phyloP scores from a whole-genome alignment of 176 grass and related monocot species.

The Echinochloa phyllopogon region DNA sequence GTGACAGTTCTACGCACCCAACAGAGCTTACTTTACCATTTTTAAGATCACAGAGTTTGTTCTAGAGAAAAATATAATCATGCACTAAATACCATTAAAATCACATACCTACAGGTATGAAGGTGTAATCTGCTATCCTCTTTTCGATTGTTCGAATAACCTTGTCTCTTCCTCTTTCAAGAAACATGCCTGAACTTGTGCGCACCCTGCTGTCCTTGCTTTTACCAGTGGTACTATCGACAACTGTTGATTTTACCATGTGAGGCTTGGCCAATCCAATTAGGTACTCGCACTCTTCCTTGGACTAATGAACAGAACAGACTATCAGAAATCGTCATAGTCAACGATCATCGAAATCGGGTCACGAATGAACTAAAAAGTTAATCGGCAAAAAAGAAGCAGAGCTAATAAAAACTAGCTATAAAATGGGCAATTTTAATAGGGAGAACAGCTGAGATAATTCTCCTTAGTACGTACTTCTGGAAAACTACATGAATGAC shows the following conservation, averaged over 20 bases:
- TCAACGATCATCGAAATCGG: not conserved
- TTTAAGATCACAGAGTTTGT: not conserved
- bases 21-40: conserved; percentile 24
- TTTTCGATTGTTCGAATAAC: conserved; percentile 80
- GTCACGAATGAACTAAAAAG: no score
- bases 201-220: conserved; percentile 98
- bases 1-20: not conserved
- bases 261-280: conserved; percentile 84
- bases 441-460: no score
- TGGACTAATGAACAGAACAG: conserved; percentile 61
- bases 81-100: not conserved
- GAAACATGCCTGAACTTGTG: conserved; percentile 93
- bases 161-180: conserved; percentile 83
- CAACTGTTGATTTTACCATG: conserved; percentile 91
- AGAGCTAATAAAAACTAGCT: no score
- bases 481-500: no score
- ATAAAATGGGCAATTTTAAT: no score
- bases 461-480: no score
- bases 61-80: not conserved
- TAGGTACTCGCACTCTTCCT: conserved; percentile 90
- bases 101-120: conserved; percentile 75
- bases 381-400: no score
- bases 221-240: conserved; percentile 82
- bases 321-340: not conserved
- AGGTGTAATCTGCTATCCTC: conserved; percentile 96